phyloP scores from a whole-genome alignment of 2,329 filamentous ascomycete species.

The Monilinia vaccinii-corymbosi region DNA sequence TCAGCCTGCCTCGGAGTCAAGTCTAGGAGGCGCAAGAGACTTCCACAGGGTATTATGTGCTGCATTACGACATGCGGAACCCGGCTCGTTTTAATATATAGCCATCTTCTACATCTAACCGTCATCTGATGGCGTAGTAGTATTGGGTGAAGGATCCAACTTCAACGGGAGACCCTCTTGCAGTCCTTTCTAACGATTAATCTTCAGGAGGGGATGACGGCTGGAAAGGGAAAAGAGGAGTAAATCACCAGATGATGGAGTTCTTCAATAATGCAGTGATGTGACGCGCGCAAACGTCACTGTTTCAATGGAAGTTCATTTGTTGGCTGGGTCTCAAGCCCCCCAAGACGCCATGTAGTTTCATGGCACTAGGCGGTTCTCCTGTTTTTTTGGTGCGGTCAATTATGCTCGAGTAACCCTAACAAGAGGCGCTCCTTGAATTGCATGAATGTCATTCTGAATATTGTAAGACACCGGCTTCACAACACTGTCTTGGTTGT shows the following conservation, averaged over 20 bases:
- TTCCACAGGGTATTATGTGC: not conserved
- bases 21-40: not conserved
- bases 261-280: not conserved
- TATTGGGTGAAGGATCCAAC: slow-evolving; percentile 3
- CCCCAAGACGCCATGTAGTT: not conserved
- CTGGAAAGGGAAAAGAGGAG: not conserved
- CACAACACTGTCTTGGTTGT: not conserved
- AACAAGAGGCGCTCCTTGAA: not conserved
- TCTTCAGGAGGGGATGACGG: not conserved
- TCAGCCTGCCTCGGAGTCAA: not conserved
- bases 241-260: not conserved
- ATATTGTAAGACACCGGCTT: not conserved
- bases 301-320: not conserved
- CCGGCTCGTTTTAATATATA: not conserved
- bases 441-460: not conserved
- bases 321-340: slow-evolving; percentile 8
- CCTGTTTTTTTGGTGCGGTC: not conserved
- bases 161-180: not conserved
- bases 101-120: not conserved
- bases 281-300: not conserved
- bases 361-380: not conserved
- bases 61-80: not conserved
- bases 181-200: not conserved
- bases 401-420: not conserved
- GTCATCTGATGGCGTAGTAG: not conserved